These are phyloP conservation scores for Aegilops umbellulata DNA, from an alignment of 176 grass and related monocot genomes.

Conservation along the genomic window DNA sequence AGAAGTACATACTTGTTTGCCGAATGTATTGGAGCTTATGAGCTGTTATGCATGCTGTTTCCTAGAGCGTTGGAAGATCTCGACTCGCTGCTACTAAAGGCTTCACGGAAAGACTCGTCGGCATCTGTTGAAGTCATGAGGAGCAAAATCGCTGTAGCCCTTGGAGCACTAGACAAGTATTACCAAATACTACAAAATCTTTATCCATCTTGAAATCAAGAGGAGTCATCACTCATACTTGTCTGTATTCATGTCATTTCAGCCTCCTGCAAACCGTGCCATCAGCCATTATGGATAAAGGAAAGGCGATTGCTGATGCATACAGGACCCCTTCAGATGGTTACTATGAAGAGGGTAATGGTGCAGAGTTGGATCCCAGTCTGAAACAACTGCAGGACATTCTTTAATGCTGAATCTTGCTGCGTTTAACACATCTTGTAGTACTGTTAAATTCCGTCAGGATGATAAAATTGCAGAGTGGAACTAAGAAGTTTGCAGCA, in stretches of 20 bases:
- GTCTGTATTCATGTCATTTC: slow-evolving; percentile 3
- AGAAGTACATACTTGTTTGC: background rate
- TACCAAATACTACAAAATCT: background rate
- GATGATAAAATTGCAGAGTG: background rate
- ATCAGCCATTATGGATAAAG: slow-evolving; percentile 67
- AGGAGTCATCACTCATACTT: background rate
- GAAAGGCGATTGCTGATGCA: slow-evolving; percentile 93
- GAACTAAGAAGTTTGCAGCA: background rate
- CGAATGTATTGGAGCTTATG: background rate
- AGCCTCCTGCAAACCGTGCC: slow-evolving; percentile 89
- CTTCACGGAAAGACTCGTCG: slow-evolving; percentile 69
- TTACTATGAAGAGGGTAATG: slow-evolving; percentile 33
- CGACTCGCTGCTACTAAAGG: slow-evolving; percentile 65
- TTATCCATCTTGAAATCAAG: background rate
- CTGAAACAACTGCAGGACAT: slow-evolving; percentile 64
- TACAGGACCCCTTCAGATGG: slow-evolving; percentile 55
- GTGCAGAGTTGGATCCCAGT: slow-evolving; percentile 45
- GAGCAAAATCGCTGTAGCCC: slow-evolving; percentile 61
- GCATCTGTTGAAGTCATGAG: slow-evolving; percentile 82
- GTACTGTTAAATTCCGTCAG: background rate
- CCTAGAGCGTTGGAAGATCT: slow-evolving; percentile 87
- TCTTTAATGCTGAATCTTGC: slow-evolving; percentile 45
- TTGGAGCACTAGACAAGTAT: slow-evolving; percentile 85
- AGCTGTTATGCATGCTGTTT: slow-evolving; percentile 17
- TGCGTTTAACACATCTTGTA: background rate